These are phyloP conservation scores for Russula sp. DNA, from an alignment of 768 basidiomycete genomes.

Conservation along the genomic window DNA sequence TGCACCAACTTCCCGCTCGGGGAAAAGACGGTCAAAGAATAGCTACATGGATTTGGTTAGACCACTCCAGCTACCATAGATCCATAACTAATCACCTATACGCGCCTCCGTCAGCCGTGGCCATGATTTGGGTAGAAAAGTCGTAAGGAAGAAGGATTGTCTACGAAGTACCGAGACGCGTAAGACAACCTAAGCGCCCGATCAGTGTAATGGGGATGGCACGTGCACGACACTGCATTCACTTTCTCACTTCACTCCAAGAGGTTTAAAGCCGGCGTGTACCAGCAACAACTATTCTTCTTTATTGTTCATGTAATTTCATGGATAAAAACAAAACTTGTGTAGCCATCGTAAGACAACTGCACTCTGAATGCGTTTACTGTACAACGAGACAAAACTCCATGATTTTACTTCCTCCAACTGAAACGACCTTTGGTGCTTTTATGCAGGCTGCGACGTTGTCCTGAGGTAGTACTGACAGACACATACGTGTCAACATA, in stretches of 20 bases:
- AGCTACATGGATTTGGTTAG: slow-evolving; percentile 41
- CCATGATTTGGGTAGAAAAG: slow-evolving; percentile 41
- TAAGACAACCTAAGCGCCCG: slow-evolving; percentile 6
- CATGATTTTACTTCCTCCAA: background rate
- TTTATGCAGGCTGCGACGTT: slow-evolving; percentile 41
- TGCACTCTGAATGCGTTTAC: background rate
- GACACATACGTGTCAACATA: background rate
- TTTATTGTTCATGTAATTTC: background rate
- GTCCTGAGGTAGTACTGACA: slow-evolving; percentile 82
- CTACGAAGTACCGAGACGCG: slow-evolving; percentile 1
- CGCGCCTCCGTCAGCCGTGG: slow-evolving; percentile 53
- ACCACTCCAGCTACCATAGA: background rate
- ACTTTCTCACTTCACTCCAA: too few species aligned
- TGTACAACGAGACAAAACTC: slow-evolving; percentile 6
- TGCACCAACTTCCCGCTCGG: slow-evolving; percentile 98
- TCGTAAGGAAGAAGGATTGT: background rate
- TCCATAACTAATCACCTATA: slow-evolving; percentile 28
- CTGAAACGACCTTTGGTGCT: slow-evolving; percentile 13
- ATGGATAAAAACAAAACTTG: background rate
- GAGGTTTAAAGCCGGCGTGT: too few species aligned
- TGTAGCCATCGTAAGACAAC: background rate
- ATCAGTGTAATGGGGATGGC: background rate
- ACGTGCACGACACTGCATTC: slow-evolving; percentile 12
- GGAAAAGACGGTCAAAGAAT: slow-evolving; percentile 98
- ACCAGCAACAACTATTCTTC: background rate